These are phyloP conservation scores for Fusarium subtropicale DNA, from an alignment of 2,329 filamentous ascomycete species.

Conservation along the genomic window DNA sequence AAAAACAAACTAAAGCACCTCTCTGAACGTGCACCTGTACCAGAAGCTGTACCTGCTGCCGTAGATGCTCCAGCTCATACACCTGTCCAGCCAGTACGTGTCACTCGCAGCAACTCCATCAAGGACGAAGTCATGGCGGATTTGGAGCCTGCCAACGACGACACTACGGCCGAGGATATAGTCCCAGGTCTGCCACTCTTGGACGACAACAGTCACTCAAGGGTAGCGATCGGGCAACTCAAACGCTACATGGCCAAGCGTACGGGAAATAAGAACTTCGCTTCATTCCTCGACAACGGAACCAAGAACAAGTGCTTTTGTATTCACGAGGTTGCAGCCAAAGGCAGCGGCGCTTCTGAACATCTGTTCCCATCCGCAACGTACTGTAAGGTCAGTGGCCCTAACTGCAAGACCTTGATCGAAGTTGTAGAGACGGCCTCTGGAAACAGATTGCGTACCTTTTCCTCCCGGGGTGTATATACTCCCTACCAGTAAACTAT, in stretches of 20 bases:
- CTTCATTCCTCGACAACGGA: background rate
- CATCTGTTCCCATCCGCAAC: background rate
- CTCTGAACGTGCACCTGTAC: background rate
- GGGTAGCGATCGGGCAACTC: background rate
- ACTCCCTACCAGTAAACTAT: background rate
- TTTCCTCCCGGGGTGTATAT: background rate
- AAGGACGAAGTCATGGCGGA: background rate
- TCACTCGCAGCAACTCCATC: background rate
- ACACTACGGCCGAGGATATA: rapidly evolving
- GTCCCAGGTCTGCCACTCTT: background rate
- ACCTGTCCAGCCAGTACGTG: background rate
- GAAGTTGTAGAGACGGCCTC: background rate
- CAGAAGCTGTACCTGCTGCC: no score
- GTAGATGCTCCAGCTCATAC: background rate
- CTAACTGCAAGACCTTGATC: no score
- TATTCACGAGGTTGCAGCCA: background rate
- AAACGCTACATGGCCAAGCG: background rate
- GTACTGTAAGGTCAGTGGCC: no score
- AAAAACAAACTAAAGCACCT: no score
- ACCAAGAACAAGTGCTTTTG: background rate
- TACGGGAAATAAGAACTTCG: background rate
- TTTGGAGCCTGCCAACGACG: background rate
- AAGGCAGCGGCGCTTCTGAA: background rate
- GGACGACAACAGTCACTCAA: background rate
- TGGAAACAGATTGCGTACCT: background rate